phyloP scores from a whole-genome alignment of 495 filamentous ascomycete species.

The Clohesyomyces aquaticus region DNA sequence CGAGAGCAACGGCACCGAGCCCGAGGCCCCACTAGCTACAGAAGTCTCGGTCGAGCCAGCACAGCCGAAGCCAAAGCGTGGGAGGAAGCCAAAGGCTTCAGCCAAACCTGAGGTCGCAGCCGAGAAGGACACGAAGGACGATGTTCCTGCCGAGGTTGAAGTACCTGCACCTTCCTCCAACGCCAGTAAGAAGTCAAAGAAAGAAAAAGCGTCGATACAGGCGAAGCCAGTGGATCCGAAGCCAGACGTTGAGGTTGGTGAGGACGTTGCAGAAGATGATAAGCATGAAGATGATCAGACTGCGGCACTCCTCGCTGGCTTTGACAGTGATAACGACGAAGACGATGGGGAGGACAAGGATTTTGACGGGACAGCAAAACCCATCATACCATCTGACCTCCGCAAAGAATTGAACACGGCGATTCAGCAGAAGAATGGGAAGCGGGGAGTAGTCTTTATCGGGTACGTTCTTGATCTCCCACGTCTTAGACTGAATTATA shows the following conservation, averaged over 20 bases:
- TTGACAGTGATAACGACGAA: conserved; percentile 71
- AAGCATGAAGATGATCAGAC: conserved; percentile 60
- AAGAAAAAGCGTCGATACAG: conserved; percentile 21
- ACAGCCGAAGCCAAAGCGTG: too few relatives aligned
- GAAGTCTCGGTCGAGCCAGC: conserved; percentile 16
- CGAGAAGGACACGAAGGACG: conserved; percentile 38
- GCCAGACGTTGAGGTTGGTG: conserved; percentile 19
- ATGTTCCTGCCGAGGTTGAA: conserved; percentile 26
- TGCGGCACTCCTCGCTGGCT: conserved; percentile 70
- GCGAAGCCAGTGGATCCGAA: conserved; percentile 14
- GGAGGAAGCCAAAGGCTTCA: too few relatives aligned
- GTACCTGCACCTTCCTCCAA: not conserved
- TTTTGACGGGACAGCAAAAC: conserved; percentile 56
- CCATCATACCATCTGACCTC: conserved; percentile 57
- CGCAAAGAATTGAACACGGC: conserved; percentile 65
- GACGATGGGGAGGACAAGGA: conserved; percentile 58
- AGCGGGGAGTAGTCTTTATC: conserved; percentile 83
- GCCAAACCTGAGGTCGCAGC: too few relatives aligned
- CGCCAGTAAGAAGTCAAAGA: conserved; percentile 27
- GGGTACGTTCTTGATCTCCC: conserved; percentile 52
- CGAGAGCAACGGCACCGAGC: too few relatives aligned
- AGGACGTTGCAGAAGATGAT: conserved; percentile 8
- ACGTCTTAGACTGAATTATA: conserved; percentile 7
- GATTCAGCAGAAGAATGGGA: conserved; percentile 48
- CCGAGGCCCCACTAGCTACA: too few relatives aligned